Base-by-base conservation (phyloP, 768 basidiomycete species). In the Leccinum aurantiacum region DNA sequence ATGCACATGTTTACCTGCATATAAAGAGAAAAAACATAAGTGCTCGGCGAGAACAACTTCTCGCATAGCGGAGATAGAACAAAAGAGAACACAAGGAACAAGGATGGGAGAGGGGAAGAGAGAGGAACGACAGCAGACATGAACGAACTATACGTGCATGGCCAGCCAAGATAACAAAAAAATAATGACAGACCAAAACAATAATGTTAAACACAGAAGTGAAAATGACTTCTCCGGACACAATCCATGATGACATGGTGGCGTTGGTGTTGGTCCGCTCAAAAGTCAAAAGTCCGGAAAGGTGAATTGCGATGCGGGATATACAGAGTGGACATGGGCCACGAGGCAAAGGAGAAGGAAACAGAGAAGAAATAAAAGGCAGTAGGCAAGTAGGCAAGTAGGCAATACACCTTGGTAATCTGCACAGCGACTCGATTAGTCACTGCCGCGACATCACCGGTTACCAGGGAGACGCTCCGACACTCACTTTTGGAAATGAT, bases 121-220 rank as follows among this genome's bases (percentile, higher is more conserved):
- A 19, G 11, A 4, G 17, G 31, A 33, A 53, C 8, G 54, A 51
- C 33, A 53, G 49, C 53, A 56, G 52, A 65, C 69, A 63, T 60
- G 58, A 50, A 53, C 44, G 3, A 64, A 54, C 47, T 68, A 63
- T 66, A 57, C 44, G 41, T 64, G 63, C 70, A 63, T 66, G 68
- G 66, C 68, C 66, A 68, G 64, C 66, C 70, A 71, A 63, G 58
- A 66, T 60, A 66, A 66, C 60, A 64, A 67, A 51, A 22, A 22
- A 35, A 63, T 60, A 60, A 56, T 25, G 61, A 59, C 61, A 59
- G 67, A 63, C 59, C 61, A 59, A 55, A 54, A 59, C 61, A 73
- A 73, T 71, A 71, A 75, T 58, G 60, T 71, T 74, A 73, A 65
- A 48, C 66, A 73, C 63, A 65, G 67, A 59, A 48, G 60, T 64